phyloP scores from a whole-genome alignment of 257 asterid genomes.

The Scutellaria barbata region DNA sequence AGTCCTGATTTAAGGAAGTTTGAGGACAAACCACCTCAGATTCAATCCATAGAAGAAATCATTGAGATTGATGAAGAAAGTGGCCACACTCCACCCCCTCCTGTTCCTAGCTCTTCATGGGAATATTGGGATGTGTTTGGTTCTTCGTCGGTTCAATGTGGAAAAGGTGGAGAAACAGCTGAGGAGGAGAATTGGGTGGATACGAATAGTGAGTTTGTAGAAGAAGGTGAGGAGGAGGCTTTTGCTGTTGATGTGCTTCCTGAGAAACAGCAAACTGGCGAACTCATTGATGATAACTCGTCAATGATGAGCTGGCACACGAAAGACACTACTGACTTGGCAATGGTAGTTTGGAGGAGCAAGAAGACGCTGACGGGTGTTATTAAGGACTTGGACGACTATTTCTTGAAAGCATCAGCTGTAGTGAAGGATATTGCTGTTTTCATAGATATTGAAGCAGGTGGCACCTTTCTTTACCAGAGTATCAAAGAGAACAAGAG shows the following conservation, averaged over 20 bases:
- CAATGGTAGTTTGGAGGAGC: slow-evolving; percentile 69
- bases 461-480: slow-evolving; percentile 55
- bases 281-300: slow-evolving; percentile 53
- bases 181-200: slow-evolving; percentile 81
- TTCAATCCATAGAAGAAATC: slow-evolving; percentile 48
- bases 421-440: slow-evolving; percentile 71
- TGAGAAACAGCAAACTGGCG: slow-evolving; percentile 40
- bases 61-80: slow-evolving; percentile 53
- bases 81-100: slow-evolving; percentile 62
- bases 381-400: slow-evolving; percentile 73
- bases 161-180: slow-evolving; percentile 32
- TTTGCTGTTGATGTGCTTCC: slow-evolving; percentile 31
- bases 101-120: slow-evolving; percentile 58
- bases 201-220: slow-evolving; percentile 59
- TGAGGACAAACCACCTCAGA: slow-evolving; percentile 29
- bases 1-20: slow-evolving; percentile 63
- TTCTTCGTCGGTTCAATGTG: slow-evolving; percentile 44
- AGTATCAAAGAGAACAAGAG: slow-evolving; percentile 61
- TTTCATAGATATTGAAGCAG: slow-evolving; percentile 62
- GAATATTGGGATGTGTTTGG: slow-evolving; percentile 73
- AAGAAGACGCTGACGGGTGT: slow-evolving; percentile 59
- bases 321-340: slow-evolving; percentile 60
- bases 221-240: slow-evolving; percentile 47
- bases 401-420: slow-evolving; percentile 73
- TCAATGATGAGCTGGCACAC: slow-evolving; percentile 59